Percentiles rank a stretch among this genome's conserved stretches.
phyloP scores from a whole-genome alignment of 345 rosid genomes.

The Eucalyptus erythrocorys region DNA sequence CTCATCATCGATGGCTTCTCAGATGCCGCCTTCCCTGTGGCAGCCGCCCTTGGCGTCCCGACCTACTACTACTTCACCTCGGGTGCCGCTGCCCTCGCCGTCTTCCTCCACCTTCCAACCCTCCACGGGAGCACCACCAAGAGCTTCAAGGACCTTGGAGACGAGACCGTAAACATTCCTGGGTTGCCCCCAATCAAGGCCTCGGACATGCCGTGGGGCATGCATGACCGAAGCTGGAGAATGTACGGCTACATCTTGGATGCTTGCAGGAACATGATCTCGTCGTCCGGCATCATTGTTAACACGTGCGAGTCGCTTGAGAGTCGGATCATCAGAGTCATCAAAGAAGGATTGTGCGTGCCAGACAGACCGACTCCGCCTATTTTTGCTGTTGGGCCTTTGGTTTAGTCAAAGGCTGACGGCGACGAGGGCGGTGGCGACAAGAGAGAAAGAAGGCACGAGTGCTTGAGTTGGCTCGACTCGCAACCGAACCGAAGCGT shows the following conservation, averaged over 20 bases:
- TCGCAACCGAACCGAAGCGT: not conserved
- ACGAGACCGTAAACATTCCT: not conserved
- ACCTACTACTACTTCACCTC: constrained; percentile 15
- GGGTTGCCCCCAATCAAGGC: constrained; percentile 4
- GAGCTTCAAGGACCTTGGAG: constrained; percentile 9
- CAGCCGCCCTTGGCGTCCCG: constrained; percentile 2
- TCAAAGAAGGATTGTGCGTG: not conserved
- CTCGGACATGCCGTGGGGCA: not conserved
- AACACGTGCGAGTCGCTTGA: not conserved
- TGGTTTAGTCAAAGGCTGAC: not conserved
- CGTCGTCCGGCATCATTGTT: not conserved
- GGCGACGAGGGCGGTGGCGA: not conserved
- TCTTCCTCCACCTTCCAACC: constrained; percentile 1
- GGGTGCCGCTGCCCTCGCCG: not conserved
- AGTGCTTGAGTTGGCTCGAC: not conserved
- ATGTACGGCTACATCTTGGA: not conserved
- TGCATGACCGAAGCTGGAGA: not conserved
- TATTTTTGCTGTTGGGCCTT: not conserved
- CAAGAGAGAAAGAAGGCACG: not conserved
- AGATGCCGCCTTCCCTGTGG: constrained; percentile 1
- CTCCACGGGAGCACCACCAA: not conserved
- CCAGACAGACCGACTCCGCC: not conserved
- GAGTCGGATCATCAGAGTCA: not conserved
- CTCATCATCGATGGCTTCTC: constrained; percentile 17
- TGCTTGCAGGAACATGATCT: not conserved